Percentiles rank a stretch among this genome's conserved stretches.
These are phyloP conservation scores for Talaromyces piceae DNA, from an alignment of 2,329 filamentous ascomycete species.

Conservation along the genomic window DNA sequence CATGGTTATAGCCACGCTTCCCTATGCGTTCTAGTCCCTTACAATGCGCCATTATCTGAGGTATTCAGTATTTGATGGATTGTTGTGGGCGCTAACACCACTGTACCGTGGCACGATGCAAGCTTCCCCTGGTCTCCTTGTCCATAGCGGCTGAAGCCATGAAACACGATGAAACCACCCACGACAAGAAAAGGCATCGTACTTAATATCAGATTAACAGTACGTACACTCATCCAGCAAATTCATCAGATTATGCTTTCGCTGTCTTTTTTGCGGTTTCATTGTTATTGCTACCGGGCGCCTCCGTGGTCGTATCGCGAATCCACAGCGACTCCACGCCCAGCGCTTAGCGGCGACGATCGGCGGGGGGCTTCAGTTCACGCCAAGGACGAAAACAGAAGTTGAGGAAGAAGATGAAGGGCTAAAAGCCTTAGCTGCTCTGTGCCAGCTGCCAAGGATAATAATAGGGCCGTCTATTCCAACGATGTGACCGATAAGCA, in stretches of 20 bases:
- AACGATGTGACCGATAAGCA: neutral
- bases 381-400: neutral
- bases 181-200: too few species aligned
- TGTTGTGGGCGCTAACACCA: neutral
- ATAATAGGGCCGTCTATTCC: too few species aligned
- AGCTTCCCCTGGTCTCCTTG: neutral
- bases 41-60: too few species aligned
- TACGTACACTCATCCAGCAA: too few species aligned
- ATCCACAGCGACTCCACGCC: neutral
- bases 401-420: neutral
- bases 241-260: too few species aligned
- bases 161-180: neutral
- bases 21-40: neutral
- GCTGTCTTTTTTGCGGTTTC: too few species aligned
- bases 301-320: neutral
- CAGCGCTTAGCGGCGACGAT: conserved; percentile 1
- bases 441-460: too few species aligned
- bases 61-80: neutral
- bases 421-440: too few species aligned
- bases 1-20: neutral
- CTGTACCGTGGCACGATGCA: neutral
- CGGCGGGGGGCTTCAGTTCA: neutral
- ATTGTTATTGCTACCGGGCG: neutral
- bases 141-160: neutral
- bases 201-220: too few species aligned